Evolutionary conservation across 2,329 filamentous ascomycete species (phyloP), one percentile per base, ranked within the genome.

Genomic region (Cytospora leucostoma): DNA sequence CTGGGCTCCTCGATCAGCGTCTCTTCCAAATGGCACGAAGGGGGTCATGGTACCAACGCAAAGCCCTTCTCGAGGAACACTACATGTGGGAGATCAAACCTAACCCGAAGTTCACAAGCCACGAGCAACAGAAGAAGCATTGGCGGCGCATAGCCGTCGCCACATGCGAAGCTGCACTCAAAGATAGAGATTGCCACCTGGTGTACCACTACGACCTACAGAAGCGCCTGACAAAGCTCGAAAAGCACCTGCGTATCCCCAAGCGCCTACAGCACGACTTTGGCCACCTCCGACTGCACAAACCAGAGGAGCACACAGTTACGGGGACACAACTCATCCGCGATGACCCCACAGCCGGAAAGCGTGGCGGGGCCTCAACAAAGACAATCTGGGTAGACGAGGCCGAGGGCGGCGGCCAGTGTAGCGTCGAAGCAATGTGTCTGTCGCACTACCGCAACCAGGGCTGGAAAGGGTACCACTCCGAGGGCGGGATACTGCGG

Each of bases 151-250:
- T 88, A 21, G 92, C 95, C 0, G 80, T 91, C 4, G 77, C 80
- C 8, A 99, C 95, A 0, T 98, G 95, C 71, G 93, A 97, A 74
- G 80, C 84, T 49, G 95, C 92, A 0, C 81, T 99, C 0, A 89
- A 97, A 73, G 95, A 99, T 70, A 87, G 87, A 34, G 84, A 95
- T 62, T 96, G 94, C 64, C 95, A 99, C 75, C 77, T 97, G 32
- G 95, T 97, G 64, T 94, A 92, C 73, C 94, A 99, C 73, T 92
- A 96, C 71, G 94, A 98, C 71, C 79, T 99, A 7, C 94, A 98
- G 74, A 98, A 97, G 74, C 89, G 95, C 1, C 85, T 97, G n/a
- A 84, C 86, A 56, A 98, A 97, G 76, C 84, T 99, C 0, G 95
- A 99, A 75, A 94, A 88, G 72, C 85, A 86, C 40, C 80, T 98